These are phyloP conservation scores for Przewalskia tangutica DNA, from an alignment of 257 asterid genomes.

Conservation along the genomic window DNA sequence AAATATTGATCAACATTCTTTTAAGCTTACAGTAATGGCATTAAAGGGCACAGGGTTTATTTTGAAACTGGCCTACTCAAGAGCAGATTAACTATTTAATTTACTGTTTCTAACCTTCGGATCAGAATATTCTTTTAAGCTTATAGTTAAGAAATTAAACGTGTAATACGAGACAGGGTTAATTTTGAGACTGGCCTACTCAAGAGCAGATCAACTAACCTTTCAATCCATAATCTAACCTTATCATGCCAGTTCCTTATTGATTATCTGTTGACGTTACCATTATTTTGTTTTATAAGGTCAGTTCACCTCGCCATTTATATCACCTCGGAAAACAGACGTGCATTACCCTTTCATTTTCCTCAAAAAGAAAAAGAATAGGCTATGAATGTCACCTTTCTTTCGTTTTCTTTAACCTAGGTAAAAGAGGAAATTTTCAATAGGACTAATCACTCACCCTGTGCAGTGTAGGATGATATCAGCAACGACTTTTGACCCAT, in stretches of 20 bases:
- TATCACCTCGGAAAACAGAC: neutral
- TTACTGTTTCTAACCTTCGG: neutral
- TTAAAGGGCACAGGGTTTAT: neutral
- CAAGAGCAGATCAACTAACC: neutral
- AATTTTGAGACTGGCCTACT: neutral
- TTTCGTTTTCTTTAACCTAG: neutral
- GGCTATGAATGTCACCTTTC: neutral
- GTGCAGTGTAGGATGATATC: constrained; percentile 86
- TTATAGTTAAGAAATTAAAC: neutral
- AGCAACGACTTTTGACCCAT: constrained; percentile 43
- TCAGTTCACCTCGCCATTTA: neutral
- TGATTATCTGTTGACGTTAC: neutral
- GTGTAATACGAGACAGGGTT: neutral
- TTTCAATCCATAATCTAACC: neutral
- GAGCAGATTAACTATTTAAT: neutral
- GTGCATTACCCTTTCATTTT: neutral
- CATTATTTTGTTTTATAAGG: neutral
- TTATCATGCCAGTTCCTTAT: neutral
- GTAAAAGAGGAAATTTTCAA: neutral
- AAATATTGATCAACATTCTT: neutral
- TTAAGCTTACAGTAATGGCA: neutral
- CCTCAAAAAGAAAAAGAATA: neutral
- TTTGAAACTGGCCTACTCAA: neutral
- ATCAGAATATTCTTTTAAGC: neutral
- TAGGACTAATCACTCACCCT: constrained; percentile 41